Evolutionary conservation across 2,329 filamentous ascomycete species (phyloP), one percentile per base, ranked within the genome.

Genomic region (Torrubiellomyces zombiae): DNA sequence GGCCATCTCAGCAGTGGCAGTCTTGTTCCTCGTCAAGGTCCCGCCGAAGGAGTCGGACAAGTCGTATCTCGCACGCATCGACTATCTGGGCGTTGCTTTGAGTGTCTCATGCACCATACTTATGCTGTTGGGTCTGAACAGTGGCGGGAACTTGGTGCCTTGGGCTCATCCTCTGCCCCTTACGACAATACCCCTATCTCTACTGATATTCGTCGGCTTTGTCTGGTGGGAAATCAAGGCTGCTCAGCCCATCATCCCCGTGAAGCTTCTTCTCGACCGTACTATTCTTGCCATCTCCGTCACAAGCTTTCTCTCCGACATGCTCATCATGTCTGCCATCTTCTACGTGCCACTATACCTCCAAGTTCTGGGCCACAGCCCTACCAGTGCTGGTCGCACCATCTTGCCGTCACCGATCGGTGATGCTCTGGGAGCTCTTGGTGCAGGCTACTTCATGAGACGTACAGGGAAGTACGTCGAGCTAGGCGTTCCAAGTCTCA

Each of bases 311-410:
- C 58, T 58, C 30, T 77, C 74, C 9, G 83, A 82, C 71, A 55
- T 67, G 10, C 55, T 72, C 24, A 77, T 72, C 43, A 67, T 67
- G 28, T n/a, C n/a, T n/a, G 46, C 68, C 16, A 52, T 80, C 21
- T 80, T 80, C 48, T 86, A 83, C 44, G 57, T 74, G 1, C 79
- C 80, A 0, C 57, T 89, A 7, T 85, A 78, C 50, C 73, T 83
- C 34, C 76, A 85, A 44, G 63, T 79, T 3, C 63, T 67, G 14
- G 75, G 75, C 5, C 53, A 70, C 27, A 67, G 68, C 1, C 56
- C 77, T 0, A 77, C 76, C 0, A 52, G 63, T 11, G 66, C 78
- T 0, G 79, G 77, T 1, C 51, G 70, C 2, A 63, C 70, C 11
- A 55, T 85, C 22, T 60, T 82, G 11, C 74, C 76, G 1, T 62